Evolutionary conservation across 1,139 yeast genomes (phyloP).

Genomic region (Suhomyces bribrorum): DNA sequence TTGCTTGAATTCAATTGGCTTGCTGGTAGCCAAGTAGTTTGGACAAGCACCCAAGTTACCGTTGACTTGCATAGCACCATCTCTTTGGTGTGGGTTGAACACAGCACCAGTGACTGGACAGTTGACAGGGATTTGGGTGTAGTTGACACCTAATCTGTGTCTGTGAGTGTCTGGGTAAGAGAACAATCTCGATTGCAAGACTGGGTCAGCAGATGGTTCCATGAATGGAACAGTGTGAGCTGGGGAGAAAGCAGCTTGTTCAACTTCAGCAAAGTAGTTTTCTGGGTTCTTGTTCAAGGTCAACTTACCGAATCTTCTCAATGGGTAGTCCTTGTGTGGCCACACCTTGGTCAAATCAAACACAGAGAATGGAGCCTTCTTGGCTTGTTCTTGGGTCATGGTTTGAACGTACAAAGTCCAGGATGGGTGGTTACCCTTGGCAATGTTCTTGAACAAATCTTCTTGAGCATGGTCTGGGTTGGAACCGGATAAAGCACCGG

Average conservation of each 20-base stretch:
- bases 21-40: constrained; percentile 65
- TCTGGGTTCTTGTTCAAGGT: constrained; percentile 70
- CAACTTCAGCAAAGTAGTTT: constrained; percentile 80
- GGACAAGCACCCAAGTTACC: constrained; percentile 87
- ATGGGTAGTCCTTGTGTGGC: constrained; percentile 77
- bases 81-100: constrained; percentile 72
- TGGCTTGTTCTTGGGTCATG: constrained; percentile 73
- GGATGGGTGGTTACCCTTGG: constrained; percentile 59
- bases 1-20: constrained; percentile 55
- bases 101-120: constrained; percentile 56
- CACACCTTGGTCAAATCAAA: constrained; percentile 78
- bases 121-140: constrained; percentile 72
- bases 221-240: constrained; percentile 82
- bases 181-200: constrained; percentile 79
- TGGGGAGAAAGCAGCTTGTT: constrained; percentile 82
- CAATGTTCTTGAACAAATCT: constrained; percentile 59
- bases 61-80: constrained; percentile 81
- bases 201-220: constrained; percentile 87
- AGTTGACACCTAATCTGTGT: constrained; percentile 65
- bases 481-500: constrained; percentile 53
- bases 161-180: constrained; percentile 84
- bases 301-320: constrained; percentile 72
- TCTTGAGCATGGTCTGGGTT: constrained; percentile 66
- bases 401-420: constrained; percentile 71
- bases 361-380: constrained; percentile 55